A percentile compares a stretch with the other conserved stretches of the same genome.
These are phyloP conservation scores for Hypoxylon sp. DNA, from an alignment of 2,329 filamentous ascomycete species.

Conservation along the genomic window DNA sequence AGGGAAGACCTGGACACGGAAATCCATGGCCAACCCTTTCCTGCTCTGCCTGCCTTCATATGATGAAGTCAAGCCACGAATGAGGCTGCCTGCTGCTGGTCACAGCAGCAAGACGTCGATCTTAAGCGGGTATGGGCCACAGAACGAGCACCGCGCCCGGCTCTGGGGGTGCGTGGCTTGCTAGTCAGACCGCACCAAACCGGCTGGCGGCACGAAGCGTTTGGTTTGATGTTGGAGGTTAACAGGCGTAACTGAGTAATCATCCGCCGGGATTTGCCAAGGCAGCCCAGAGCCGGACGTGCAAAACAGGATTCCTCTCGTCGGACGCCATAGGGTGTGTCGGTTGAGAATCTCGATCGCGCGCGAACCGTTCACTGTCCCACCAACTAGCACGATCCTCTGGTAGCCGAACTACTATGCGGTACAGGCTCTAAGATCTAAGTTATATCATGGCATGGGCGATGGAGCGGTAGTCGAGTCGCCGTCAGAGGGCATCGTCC, in stretches of 20 bases:
- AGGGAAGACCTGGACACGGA: slow-evolving; percentile 31
- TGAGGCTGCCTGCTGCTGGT: slow-evolving; percentile 38
- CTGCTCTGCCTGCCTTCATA: too few relatives aligned
- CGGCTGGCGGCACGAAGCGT: background rate
- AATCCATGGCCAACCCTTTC: slow-evolving; percentile 27
- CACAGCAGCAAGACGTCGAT: slow-evolving; percentile 25
- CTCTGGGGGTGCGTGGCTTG: slow-evolving; percentile 36
- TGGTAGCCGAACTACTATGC: too few relatives aligned
- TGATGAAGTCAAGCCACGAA: slow-evolving; percentile 38
- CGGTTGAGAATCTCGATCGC: slow-evolving; percentile 33
- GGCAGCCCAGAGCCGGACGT: background rate
- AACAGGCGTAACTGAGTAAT: background rate
- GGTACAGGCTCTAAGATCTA: too few relatives aligned
- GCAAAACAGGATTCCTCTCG: slow-evolving; percentile 34
- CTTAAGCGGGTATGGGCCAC: slow-evolving; percentile 20
- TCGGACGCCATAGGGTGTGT: slow-evolving; percentile 14
- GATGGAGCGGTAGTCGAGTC: too few relatives aligned
- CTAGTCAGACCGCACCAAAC: slow-evolving; percentile 1
- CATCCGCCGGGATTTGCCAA: slow-evolving; percentile 23
- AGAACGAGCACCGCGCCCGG: slow-evolving; percentile 12
- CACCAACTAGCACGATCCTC: background rate
- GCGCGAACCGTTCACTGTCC: slow-evolving; percentile 5
- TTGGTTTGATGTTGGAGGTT: slow-evolving; percentile 2
- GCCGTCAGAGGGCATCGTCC: too few relatives aligned
- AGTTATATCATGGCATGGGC: slow-evolving; percentile 12